Conservation (phyloP, 352 stramenopile genomes). For the Pythium guiyangense region DNA sequence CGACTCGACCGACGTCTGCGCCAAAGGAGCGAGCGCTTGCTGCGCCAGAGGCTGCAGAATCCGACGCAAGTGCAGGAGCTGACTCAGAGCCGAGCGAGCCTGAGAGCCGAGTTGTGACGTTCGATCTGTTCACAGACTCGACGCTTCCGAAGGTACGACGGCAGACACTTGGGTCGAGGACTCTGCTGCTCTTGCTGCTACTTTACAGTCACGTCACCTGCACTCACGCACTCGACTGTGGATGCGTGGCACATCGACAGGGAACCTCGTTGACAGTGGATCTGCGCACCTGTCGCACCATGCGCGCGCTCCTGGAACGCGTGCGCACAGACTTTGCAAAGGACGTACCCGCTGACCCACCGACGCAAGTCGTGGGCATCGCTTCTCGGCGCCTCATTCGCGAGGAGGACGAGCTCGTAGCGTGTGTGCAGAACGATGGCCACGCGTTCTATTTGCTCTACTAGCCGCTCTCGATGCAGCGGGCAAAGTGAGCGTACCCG, state of each 20-base stretch:
- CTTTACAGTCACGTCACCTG: neutral
- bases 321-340: slow-evolving; percentile 1
- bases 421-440: slow-evolving; percentile 4
- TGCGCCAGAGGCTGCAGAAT: neutral
- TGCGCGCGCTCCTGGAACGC: slow-evolving; percentile 4
- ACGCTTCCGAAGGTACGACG: neutral
- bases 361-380: slow-evolving; percentile 6
- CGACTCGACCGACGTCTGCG: too few relatives aligned
- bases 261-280: slow-evolving; percentile 2
- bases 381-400: slow-evolving; percentile 5
- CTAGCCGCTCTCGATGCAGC: neutral
- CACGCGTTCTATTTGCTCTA: slow-evolving; percentile 8
- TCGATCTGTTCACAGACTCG: neutral
- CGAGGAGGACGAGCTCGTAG: slow-evolving; percentile 2
- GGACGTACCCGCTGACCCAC: neutral
- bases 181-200: neutral
- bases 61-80: neutral
- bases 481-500: too few relatives aligned
- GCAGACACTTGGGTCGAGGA: too few relatives aligned
- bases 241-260: neutral
- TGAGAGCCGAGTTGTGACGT: neutral
- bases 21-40: too few relatives aligned
- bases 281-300: neutral
- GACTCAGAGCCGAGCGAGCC: neutral
- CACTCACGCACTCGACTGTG: too few relatives aligned